A percentile compares a stretch with the other conserved stretches of the same genome.
Evolutionary conservation across 202 grass and related monocot genomes (phyloP).

Genomic region (Zoysia matrella): DNA sequence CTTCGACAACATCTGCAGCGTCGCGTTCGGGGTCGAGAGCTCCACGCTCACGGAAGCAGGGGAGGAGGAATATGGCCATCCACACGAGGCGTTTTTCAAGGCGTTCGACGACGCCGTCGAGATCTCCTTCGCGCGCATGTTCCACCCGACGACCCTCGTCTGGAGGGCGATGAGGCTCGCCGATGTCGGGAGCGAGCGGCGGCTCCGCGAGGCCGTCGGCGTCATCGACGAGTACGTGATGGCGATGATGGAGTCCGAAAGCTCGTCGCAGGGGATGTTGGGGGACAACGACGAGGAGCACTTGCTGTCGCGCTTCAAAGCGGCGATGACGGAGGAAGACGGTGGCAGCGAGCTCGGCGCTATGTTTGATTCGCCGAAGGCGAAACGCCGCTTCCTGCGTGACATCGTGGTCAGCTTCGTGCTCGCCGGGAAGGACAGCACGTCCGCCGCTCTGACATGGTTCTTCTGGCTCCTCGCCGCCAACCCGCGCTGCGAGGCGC

Average conservation of each 20-base stretch:
- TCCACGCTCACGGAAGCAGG: slow-evolving; percentile 36
- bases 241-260: slow-evolving; percentile 45
- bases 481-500: slow-evolving; percentile 52
- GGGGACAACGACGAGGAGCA: slow-evolving; percentile 16
- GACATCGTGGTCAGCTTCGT: slow-evolving; percentile 63
- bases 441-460: slow-evolving; percentile 54
- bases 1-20: slow-evolving; percentile 62
- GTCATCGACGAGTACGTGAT: slow-evolving; percentile 57
- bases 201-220: slow-evolving; percentile 53
- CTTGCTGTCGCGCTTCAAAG: slow-evolving; percentile 67
- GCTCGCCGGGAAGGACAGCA: slow-evolving; percentile 53
- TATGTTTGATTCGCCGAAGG: slow-evolving; percentile 42
- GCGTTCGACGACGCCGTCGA: slow-evolving; percentile 69
- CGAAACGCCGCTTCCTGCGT: slow-evolving; percentile 60
- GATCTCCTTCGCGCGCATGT: slow-evolving; percentile 61
- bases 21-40: slow-evolving; percentile 60
- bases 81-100: slow-evolving; percentile 48
- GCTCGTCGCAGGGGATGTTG: neutral
- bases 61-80: neutral
- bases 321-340: slow-evolving; percentile 44
- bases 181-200: slow-evolving; percentile 59
- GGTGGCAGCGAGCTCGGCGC: slow-evolving; percentile 38
- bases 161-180: slow-evolving; percentile 55
- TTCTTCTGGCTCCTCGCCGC: slow-evolving; percentile 68
- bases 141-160: slow-evolving; percentile 50